Evolutionary conservation across 768 basidiomycete species (phyloP).

Genomic region (Atractiella rhizophila): DNA sequence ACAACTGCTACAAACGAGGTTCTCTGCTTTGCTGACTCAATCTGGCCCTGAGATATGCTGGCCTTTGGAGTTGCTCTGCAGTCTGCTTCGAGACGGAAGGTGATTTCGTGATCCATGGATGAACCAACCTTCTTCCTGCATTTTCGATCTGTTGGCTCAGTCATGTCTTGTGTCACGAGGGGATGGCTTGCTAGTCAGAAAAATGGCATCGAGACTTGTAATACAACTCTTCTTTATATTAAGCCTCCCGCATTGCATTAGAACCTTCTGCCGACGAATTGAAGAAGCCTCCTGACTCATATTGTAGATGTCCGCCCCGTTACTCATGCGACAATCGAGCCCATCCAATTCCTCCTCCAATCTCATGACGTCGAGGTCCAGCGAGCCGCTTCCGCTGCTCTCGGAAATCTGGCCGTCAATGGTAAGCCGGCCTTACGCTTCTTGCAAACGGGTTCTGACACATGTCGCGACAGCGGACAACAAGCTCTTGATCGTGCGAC

Average conservation of each 20-base stretch:
- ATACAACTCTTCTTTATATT: no score
- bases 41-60: not conserved
- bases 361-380: constrained; percentile 98
- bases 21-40: not conserved
- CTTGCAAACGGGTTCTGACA: not conserved
- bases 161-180: no score
- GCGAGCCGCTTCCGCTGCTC: constrained; percentile 83
- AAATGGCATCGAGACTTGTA: no score
- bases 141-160: no score
- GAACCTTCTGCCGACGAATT: no score
- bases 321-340: constrained; percentile 87
- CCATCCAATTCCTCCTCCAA: constrained; percentile 84
- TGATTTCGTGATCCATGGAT: not conserved
- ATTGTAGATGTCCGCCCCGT: constrained; percentile 81
- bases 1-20: no score
- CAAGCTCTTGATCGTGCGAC: constrained; percentile 91
- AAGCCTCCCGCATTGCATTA: no score
- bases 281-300: no score
- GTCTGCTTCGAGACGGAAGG: not conserved
- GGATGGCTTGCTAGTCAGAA: no score
- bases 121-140: no score
- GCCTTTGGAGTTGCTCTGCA: not conserved
- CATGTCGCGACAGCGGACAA: constrained; percentile 48
- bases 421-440: constrained; percentile 15
- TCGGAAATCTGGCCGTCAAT: constrained; percentile 94